These are phyloP conservation scores for Nakaseomyces sp. DNA, from an alignment of 1,139 yeast genomes.

Conservation along the genomic window DNA sequence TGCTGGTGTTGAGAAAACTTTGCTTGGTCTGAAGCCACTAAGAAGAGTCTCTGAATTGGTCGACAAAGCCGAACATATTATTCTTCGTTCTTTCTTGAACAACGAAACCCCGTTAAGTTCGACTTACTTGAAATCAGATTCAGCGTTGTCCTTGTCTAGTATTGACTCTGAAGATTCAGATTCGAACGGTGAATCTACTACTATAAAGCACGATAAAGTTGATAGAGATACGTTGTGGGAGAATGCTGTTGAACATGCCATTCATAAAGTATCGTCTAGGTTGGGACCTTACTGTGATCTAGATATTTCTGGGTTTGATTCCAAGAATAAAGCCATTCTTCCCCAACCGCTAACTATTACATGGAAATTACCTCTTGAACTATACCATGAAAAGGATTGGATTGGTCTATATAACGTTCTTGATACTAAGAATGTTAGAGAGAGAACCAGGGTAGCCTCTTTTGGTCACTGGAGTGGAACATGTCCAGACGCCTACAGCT, in stretches of 20 bases:
- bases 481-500: slow-evolving; percentile 28
- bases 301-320: neutral
- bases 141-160: neutral
- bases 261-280: slow-evolving; percentile 3
- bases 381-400: slow-evolving; percentile 52
- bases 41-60: slow-evolving; percentile 30
- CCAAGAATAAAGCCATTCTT: slow-evolving; percentile 11
- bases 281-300: slow-evolving; percentile 6
- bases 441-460: slow-evolving; percentile 54
- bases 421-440: slow-evolving; percentile 52
- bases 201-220: slow-evolving; percentile 1
- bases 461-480: slow-evolving; percentile 63
- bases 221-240: slow-evolving; percentile 5
- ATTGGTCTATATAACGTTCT: slow-evolving; percentile 64
- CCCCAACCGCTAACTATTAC: slow-evolving; percentile 43
- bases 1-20: slow-evolving; percentile 57
- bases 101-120: slow-evolving; percentile 31
- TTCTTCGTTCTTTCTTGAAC: slow-evolving; percentile 18
- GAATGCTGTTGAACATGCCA: slow-evolving; percentile 4
- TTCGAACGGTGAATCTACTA: neutral
- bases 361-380: slow-evolving; percentile 47
- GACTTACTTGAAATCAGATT: neutral
- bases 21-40: slow-evolving; percentile 31
- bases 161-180: neutral
- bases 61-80: slow-evolving; percentile 25